Conservation (phyloP, 768 basidiomycete species). For the Pisolithus orientalis region DNA sequence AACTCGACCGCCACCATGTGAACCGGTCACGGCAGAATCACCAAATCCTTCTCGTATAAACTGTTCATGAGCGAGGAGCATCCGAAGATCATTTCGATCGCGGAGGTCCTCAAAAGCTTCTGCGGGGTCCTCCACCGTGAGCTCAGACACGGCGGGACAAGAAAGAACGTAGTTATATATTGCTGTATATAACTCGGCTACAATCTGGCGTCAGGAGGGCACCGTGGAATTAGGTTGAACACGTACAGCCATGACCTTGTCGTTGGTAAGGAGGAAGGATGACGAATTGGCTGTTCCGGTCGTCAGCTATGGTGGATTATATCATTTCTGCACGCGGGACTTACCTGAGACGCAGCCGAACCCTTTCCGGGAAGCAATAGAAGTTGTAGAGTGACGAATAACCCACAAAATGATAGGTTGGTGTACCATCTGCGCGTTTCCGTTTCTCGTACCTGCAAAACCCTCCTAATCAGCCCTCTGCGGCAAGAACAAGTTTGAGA, state of each 20-base stretch:
- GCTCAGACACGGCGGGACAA: conserved; percentile 70
- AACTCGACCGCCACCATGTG: conserved; percentile 43
- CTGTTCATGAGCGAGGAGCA: conserved; percentile 56
- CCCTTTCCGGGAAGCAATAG: conserved; percentile 90
- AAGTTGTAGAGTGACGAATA: conserved; percentile 95
- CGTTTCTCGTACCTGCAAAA: conserved; percentile 74
- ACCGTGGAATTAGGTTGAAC: not conserved
- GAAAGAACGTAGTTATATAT: conserved; percentile 73
- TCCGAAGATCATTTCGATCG: conserved; percentile 84
- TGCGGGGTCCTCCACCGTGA: conserved; percentile 96
- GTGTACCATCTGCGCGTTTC: conserved; percentile 47
- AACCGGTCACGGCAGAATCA: conserved; percentile 23
- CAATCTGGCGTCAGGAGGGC: not conserved
- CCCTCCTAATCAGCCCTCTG: not conserved
- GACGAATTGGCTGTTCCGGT: conserved; percentile 73
- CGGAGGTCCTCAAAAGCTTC: conserved; percentile 96
- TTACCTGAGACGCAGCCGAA: conserved; percentile 81
- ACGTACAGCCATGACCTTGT: conserved; percentile 84
- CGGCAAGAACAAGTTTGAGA: not conserved
- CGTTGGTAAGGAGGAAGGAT: conserved; percentile 88
- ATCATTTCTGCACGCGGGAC: conserved; percentile 9
- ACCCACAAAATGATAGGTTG: conserved; percentile 87
- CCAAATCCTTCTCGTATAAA: conserved; percentile 75
- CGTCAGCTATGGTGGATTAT: not conserved
- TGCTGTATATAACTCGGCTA: conserved; percentile 83